Evolutionary conservation across 2,329 filamentous ascomycete genomes (phyloP), one percentile per base, ranked within the genome.

Genomic region (Pestalotiopsis sp.): DNA sequence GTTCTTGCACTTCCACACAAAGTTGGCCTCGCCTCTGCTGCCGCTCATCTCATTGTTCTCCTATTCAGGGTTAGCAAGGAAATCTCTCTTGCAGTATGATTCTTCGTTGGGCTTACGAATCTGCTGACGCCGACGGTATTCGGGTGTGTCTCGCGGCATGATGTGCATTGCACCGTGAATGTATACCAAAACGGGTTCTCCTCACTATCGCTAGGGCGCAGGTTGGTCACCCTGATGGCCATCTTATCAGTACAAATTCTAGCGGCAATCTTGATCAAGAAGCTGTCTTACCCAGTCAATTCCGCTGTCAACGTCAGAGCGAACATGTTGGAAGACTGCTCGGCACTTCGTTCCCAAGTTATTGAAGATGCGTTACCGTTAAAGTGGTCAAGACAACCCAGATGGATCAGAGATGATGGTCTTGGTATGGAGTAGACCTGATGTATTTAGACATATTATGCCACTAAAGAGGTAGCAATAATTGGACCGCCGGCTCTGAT

Each of bases 1-100:
- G 79, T 96, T 95, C 82, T 97, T 97, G 87, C 96, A 99, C 80
- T 91, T 95, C 95, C 96, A 99, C n/a, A 99, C 96, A 81, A 99
- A 99, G 81, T 98, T 98, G 70, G 96, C 96, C 81, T 98, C 95
- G 72, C 96, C 96, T 76, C 94, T 89, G 80, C 95, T 98, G 45
- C 95, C 95, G 72, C 93, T 96, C 80, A 98, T 90, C 72, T 98
- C 94, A 78, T 97, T 95, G 76, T 86, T 87, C 78, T 98, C 95
- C 94, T 97, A 9, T 20, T 25, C 25, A 20, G 62, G 64, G 70
- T 55, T 70, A 60, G 12, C 45, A 14, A 9, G 7, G 3, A 17
- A n/a, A 3, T n/a, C 17, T 3, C 7, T 9, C 14, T n/a, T 52
- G 45, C 7, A 9, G 17, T 13, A 52, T 13, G 14, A 5, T 13